These are phyloP conservation scores for Aphanocladium album DNA, from an alignment of 2,329 filamentous ascomycete genomes.

Conservation along the genomic window DNA sequence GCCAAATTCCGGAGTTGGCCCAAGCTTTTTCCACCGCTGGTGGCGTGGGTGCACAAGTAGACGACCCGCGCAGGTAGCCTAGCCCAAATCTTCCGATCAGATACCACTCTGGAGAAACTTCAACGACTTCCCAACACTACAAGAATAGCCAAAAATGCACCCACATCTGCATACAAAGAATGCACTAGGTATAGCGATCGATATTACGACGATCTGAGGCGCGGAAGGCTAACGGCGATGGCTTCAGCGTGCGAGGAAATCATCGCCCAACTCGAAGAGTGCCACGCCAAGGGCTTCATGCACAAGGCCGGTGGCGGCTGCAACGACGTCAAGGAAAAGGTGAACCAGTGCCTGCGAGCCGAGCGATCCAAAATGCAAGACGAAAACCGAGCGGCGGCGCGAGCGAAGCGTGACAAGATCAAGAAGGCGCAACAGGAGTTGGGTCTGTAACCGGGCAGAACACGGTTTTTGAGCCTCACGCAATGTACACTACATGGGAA, in stretches of 20 bases:
- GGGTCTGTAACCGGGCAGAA: constrained; percentile 25
- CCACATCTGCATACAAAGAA: constrained; percentile 93
- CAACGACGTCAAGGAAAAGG: constrained; percentile 76
- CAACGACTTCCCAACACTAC: neutral
- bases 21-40: constrained; percentile 22
- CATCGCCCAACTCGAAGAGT: constrained; percentile 91
- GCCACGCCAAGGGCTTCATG: constrained; percentile 86
- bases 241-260: constrained; percentile 82
- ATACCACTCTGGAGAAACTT: neutral
- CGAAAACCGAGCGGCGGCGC: constrained; percentile 65
- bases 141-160: constrained; percentile 64
- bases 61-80: neutral
- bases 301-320: constrained; percentile 89
- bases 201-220: neutral
- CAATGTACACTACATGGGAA: neutral
- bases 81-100: neutral
- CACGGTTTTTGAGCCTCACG: neutral
- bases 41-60: neutral
- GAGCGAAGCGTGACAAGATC: constrained; percentile 65
- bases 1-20: constrained; percentile 22
- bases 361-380: constrained; percentile 76
- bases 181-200: constrained; percentile 62
- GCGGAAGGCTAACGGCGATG: constrained; percentile 17
- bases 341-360: constrained; percentile 77
- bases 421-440: constrained; percentile 62